A percentile compares a stretch with the other conserved stretches of the same genome.
phyloP scores from a whole-genome alignment of 805 yeast genomes.

The Hanseniaspora valbyensis region DNA sequence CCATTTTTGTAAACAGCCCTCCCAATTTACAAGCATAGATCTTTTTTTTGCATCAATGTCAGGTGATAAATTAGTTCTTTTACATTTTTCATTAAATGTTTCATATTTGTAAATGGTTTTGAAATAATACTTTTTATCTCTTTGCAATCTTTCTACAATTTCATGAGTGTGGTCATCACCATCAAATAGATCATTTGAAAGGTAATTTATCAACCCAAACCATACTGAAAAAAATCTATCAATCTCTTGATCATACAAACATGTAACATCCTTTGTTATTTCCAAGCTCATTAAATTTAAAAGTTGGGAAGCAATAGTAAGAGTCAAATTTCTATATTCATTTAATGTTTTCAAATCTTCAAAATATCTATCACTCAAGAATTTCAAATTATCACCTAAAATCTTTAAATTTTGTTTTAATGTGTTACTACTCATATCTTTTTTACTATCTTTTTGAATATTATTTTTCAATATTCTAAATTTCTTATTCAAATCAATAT shows the following conservation, averaged over 20 bases:
- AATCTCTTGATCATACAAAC: background rate
- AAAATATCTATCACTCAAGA: conserved; percentile 2
- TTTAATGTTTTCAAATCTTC: background rate
- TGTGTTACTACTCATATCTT: background rate
- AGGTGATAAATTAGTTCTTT: background rate
- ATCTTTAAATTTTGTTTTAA: background rate
- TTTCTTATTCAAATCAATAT: background rate
- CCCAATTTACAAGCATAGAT: background rate
- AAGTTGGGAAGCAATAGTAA: background rate
- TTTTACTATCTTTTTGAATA: background rate
- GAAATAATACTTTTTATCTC: background rate
- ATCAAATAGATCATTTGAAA: conserved; percentile 6
- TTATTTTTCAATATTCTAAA: background rate
- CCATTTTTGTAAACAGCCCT: background rate
- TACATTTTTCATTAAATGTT: background rate
- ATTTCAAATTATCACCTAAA: background rate
- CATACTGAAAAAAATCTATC: conserved; percentile 12
- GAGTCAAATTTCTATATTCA: background rate
- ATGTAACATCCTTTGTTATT: background rate
- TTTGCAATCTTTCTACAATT: background rate
- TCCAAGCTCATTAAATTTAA: background rate
- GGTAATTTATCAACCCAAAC: conserved; percentile 10
- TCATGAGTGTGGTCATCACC: background rate
- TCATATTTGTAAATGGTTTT: background rate
- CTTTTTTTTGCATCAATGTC: background rate